Percentiles rank a stretch among this genome's conserved stretches.
These are phyloP conservation scores for Teratosphaeria gauchensis DNA, from an alignment of 2,329 filamentous ascomycete genomes.

Conservation along the genomic window DNA sequence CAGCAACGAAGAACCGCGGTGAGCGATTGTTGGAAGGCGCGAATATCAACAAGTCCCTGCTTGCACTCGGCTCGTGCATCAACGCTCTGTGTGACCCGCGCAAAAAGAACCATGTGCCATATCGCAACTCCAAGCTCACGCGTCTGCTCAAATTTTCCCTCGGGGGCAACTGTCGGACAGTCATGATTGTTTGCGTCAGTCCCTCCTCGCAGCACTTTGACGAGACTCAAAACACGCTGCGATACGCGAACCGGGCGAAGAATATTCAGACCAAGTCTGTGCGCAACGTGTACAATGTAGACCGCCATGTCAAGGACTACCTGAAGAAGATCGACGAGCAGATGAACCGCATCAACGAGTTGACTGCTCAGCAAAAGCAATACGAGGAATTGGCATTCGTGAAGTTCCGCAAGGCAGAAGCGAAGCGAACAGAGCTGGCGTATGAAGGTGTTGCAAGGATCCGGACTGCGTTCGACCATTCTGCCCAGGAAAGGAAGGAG, in stretches of 20 bases:
- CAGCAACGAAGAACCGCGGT: constrained; percentile 91
- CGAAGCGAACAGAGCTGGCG: constrained; percentile 67
- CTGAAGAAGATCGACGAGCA: constrained; percentile 99
- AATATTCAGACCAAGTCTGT: constrained; percentile 99
- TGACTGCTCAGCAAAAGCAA: constrained; percentile 87
- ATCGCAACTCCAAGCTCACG: constrained; percentile 95
- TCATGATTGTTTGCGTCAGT: constrained; percentile 99
- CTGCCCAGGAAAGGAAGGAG: constrained; percentile 66
- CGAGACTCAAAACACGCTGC: constrained; percentile 93
- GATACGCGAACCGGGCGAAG: constrained; percentile 95
- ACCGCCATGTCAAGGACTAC: constrained; percentile 98
- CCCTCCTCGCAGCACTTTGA: constrained; percentile 95
- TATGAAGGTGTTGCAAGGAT: constrained; percentile 74
- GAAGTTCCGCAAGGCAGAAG: constrained; percentile 84
- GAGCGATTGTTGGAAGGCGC: constrained; percentile 86
- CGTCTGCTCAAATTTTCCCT: constrained; percentile 92
- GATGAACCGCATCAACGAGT: constrained; percentile 90
- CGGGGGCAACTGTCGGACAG: constrained; percentile 95
- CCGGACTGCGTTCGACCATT: constrained; percentile 74
- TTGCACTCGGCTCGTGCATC: constrained; percentile 93
- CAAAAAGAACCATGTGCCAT: constrained; percentile 88
- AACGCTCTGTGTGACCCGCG: constrained; percentile 91
- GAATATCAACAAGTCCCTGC: constrained; percentile 97
- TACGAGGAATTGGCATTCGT: constrained; percentile 69
- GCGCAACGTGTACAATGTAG: constrained; percentile 98